A percentile compares a stretch with the other conserved stretches of the same genome.
Conservation (phyloP, 441 rosid genomes). For the Gossypium schwendimanii region DNA sequence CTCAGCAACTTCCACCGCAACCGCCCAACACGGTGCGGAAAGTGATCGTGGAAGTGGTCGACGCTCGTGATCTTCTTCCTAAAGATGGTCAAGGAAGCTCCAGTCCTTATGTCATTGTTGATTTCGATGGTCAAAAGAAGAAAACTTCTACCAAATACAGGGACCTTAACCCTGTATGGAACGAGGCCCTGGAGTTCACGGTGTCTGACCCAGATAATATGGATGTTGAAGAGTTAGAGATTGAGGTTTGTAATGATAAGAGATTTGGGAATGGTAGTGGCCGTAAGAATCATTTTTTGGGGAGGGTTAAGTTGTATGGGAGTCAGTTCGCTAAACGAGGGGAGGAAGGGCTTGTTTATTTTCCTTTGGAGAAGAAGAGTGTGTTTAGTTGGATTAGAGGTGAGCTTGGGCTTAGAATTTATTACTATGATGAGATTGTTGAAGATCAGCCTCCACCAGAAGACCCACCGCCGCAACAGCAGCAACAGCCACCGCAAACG, state of each 20-base stretch:
- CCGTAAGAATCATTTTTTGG: constrained; percentile 81
- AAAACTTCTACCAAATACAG: constrained; percentile 64
- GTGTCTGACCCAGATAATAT: constrained; percentile 72
- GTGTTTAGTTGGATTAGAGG: constrained; percentile 88
- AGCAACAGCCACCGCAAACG: constrained; percentile 26
- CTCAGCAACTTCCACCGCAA: constrained; percentile 32
- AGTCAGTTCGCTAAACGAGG: constrained; percentile 64
- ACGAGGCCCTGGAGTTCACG: constrained; percentile 65
- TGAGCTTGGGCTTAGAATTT: constrained; percentile 73
- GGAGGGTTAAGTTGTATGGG: constrained; percentile 76
- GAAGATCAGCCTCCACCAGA: constrained; percentile 30
- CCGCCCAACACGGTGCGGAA: constrained; percentile 37
- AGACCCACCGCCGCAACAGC: constrained; percentile 20
- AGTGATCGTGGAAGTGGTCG: constrained; percentile 57
- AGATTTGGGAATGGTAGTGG: constrained; percentile 64
- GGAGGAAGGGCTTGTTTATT: constrained; percentile 66
- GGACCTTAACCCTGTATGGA: constrained; percentile 81
- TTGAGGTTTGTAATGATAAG: constrained; percentile 80
- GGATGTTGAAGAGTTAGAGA: constrained; percentile 67
- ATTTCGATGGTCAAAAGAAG: constrained; percentile 72
- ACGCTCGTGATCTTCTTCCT: constrained; percentile 76
- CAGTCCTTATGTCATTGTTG: constrained; percentile 71
- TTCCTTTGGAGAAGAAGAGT: constrained; percentile 74
- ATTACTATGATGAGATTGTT: constrained; percentile 55
- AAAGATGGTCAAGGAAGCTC: constrained; percentile 95